Base-by-base conservation (phyloP, 352 stramenopile genomes). In the Pythium rishiriense region DNA sequence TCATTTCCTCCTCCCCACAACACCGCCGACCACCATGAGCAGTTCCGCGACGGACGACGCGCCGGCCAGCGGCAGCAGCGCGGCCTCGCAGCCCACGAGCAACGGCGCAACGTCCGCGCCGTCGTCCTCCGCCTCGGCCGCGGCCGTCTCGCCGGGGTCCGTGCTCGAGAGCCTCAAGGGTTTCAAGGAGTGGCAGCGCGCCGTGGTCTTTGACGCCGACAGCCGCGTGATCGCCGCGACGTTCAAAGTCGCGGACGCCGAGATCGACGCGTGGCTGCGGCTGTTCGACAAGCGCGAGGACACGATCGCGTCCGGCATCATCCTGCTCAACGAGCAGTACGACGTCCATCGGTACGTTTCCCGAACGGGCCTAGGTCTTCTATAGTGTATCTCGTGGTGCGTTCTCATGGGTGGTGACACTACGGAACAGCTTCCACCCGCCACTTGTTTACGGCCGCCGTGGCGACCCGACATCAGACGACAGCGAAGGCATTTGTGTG, bases 241-340 rank as follows among this genome's bases (percentile, higher is more conserved):
- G 24, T 65, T 80, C 41, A 88, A 89, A 58, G 77, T 78, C 14
- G 74, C 80, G 22, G 83, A 91, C 4, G 81, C 79, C 26, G 85
- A 94, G 29, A 43, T 71, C 19, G 58, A 71, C 45, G 64, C 64
- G 43, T 71, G 64, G 64, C 50, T 63, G 24, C 48, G 51, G 57
- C 77, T 94, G n/a, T 90, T 88, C 33, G 74, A 86, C 70, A 90
- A 90, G 76, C 85, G 85, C 11, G 85, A 94, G 26, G 72, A 81
- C 35, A 90, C 85, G 29, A 91, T 94, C 59, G 81, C 73, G 19
- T 76, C 78, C 0, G 85, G 85, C 0, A 90, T 92, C 64, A 61
- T 94, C 9, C 55, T 90, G 31, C 68, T 87, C 6, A 84, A 78
- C 25, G 85, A 94, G 70, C 85, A 94, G 66, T 94, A 88, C 59